Base-by-base conservation (phyloP, 1,284 basidiomycete species). In the Ceratobasidium sp. region DNA sequence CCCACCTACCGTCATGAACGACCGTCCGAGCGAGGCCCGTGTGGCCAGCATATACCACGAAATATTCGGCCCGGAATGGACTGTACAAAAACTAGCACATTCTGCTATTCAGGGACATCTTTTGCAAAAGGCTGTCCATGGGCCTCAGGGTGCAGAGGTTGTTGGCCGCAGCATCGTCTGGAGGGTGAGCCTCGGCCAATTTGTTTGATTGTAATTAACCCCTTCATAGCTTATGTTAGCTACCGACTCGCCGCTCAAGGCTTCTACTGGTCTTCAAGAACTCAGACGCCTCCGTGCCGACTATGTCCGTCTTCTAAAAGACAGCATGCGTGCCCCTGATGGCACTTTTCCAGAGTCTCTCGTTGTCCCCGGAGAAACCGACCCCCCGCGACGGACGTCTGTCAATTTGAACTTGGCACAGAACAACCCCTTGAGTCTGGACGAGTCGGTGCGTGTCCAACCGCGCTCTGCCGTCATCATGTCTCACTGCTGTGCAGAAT, bases 341-440 rank as follows among this genome's bases (percentile, higher is more conserved):
- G 90, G 89, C 10, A 88, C 87, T 69, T 90, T 90, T 73, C 87
- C 88, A 72, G 87, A 88, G 58, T 85, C 86, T 3, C 84, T 89
- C 69, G 77, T 81, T 35, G 76, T 86, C 1, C 86, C 87, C 55
- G 86, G 85, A 8, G 79, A 82, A 57, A 75, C 78, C 65, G 77
- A 78, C 40, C 76, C 78, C 29, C 76, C 57, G 10, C 55, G 15
- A 27, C 60, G 43, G 49, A 73, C 67, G 20, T n/a, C 53, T 75
- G 49, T 72, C 76, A 7, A 74, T 77, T 38, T 76, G 78, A 85
- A 87, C 78, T 79, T 89, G 75, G 88, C 90, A 77, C 82, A 80
- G 70, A 92, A 93, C 77, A 94, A 97, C 77, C 94, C 95, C 5
- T 79, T 97, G 43, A 94, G 91, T 75, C 80, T 95, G 65, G 89